Evolutionary conservation across 768 basidiomycete species (phyloP).

Genomic region (Macrocybe gigantea): DNA sequence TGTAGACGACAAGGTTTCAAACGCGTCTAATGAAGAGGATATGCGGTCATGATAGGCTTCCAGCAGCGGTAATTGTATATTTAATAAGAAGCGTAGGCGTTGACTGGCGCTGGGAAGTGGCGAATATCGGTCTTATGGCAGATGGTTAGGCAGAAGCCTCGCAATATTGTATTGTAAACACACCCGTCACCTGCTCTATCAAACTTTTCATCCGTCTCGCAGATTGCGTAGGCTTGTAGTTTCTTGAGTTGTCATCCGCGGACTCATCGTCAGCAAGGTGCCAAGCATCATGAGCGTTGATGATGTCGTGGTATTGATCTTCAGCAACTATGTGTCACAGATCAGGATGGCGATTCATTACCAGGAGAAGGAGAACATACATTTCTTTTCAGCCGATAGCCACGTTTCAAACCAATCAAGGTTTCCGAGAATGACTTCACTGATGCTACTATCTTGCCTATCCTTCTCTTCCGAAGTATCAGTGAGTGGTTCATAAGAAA

Average conservation of each 20-base stretch:
- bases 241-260: conserved; percentile 32
- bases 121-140: conserved; percentile 77
- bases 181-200: conserved; percentile 89
- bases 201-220: conserved; percentile 79
- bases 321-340: conserved; percentile 61
- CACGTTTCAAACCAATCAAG: conserved; percentile 89
- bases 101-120: conserved; percentile 76
- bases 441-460: conserved; percentile 48
- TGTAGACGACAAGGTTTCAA: conserved; percentile 84
- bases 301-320: conserved; percentile 80
- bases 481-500: conserved; percentile 32
- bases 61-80: conserved; percentile 81
- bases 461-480: conserved; percentile 37
- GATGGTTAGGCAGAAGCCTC: background rate
- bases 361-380: conserved; percentile 42
- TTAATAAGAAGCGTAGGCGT: conserved; percentile 76
- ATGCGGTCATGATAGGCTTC: conserved; percentile 75
- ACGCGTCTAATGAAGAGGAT: conserved; percentile 83
- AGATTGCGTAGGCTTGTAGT: conserved; percentile 72
- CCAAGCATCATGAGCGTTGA: conserved; percentile 83
- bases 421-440: conserved; percentile 75
- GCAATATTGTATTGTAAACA: conserved; percentile 5
- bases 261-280: conserved; percentile 61
- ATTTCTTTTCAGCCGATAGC: conserved; percentile 84
- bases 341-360: background rate